Conservation (phyloP, 2,329 filamentous ascomycete species). For the Gaeumannomyces tritici region DNA sequence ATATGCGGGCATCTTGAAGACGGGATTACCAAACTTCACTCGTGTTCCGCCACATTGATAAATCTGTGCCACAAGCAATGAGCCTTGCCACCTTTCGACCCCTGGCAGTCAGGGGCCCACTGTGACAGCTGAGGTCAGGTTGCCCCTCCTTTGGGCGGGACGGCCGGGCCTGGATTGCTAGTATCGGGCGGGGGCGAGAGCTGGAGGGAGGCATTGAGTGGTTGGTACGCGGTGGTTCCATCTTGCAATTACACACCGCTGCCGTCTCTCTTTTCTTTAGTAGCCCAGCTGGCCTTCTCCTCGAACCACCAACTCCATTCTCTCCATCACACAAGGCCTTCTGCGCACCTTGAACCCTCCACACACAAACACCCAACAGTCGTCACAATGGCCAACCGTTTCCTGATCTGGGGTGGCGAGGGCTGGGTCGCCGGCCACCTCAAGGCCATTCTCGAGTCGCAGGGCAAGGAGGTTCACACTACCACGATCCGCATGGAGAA, state of each 20-base stretch:
- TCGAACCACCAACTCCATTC: not conserved
- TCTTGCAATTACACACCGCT: not conserved
- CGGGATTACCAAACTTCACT: not conserved
- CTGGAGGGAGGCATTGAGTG: not conserved
- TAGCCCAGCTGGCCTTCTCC: not conserved
- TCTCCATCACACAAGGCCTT: not conserved
- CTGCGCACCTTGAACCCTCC: not conserved
- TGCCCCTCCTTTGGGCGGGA: not conserved
- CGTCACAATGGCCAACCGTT: conserved; percentile 23
- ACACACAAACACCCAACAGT: not conserved
- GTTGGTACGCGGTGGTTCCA: not conserved
- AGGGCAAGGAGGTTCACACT: conserved; percentile 50
- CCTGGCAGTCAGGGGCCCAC: not conserved
- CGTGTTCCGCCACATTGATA: not conserved
- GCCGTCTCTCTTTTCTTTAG: not conserved
- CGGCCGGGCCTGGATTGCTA: not conserved
- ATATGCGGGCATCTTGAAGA: too few species aligned
- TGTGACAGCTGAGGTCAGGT: not conserved
- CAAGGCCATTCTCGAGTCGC: conserved; percentile 43
- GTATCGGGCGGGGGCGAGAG: not conserved
- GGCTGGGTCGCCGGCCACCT: conserved; percentile 57
- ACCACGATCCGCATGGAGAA: conserved; percentile 59
- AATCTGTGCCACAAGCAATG: not conserved
- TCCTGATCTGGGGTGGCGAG: conserved; percentile 53
- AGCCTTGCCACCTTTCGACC: too few species aligned